These are phyloP conservation scores for Aspergillus niger DNA, from an alignment of 2,329 filamentous ascomycete species.

Conservation along the genomic window DNA sequence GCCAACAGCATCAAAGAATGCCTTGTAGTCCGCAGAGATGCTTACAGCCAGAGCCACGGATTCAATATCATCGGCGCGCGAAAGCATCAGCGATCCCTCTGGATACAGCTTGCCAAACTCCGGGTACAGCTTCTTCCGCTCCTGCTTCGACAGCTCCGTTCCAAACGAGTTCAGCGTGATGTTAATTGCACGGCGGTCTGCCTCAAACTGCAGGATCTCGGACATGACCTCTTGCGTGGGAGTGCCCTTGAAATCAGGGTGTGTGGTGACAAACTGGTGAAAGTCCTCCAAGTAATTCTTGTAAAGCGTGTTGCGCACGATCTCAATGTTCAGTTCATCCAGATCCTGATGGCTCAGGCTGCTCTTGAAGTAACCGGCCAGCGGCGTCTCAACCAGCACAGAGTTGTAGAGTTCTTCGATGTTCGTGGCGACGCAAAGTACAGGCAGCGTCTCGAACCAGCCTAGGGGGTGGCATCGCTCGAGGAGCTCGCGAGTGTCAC, in stretches of 20 bases:
- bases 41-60: conserved; percentile 92
- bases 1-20: conserved; percentile 90
- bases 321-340: conserved; percentile 98
- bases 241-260: conserved; percentile 81
- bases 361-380: conserved; percentile 96
- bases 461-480: conserved; percentile 95
- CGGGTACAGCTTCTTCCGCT: conserved; percentile 95
- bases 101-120: conserved; percentile 88
- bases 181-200: conserved; percentile 94
- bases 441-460: conserved; percentile 99
- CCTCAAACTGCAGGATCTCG: conserved; percentile 94
- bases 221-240: conserved; percentile 94
- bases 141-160: conserved; percentile 89
- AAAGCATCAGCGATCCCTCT: conserved; percentile 92
- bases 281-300: conserved; percentile 99
- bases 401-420: conserved; percentile 99
- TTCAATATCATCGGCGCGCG: conserved; percentile 90
- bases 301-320: conserved; percentile 96
- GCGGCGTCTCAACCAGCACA: conserved; percentile 91
- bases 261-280: conserved; percentile 86
- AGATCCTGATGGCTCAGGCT: conserved; percentile 94
- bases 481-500: conserved; percentile 91
- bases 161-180: conserved; percentile 99
- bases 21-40: conserved; percentile 89
- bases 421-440: conserved; percentile 95